Evolutionary conservation across 2,329 filamentous ascomycete species (phyloP), one percentile per base, ranked within the genome.

Genomic region (Tolypocladium guangdongense): DNA sequence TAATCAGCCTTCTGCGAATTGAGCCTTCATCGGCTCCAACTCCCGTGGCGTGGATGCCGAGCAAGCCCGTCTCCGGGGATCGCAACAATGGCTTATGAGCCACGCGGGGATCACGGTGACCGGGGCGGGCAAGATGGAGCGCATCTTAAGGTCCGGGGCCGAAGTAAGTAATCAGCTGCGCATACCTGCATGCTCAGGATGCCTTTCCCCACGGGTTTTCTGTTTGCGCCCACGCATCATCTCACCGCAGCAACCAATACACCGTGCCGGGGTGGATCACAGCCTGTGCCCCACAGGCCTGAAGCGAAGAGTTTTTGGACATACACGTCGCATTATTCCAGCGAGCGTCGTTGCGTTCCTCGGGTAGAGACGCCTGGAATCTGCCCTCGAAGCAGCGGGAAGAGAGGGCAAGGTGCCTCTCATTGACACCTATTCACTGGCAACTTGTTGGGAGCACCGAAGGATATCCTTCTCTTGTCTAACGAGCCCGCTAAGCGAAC

Each of bases 31-130:
- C 27, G 7, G 18, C 27, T 12, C 6, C 24, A 20, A 5, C 33
- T 39, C 51, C 27, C 45, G 14, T 12, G 33, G 46, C 48, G 43
- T 59, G 62, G 41, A 65, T 65, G 64, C 54, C 56, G 58, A 57
- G 54, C 53, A 33, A n/a, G n/a, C 43, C 49, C 36, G 27, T 30
- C 32, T 48, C 22, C n/a, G n/a, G 22, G n/a, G 12, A 38, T 39
- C 54, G 49, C 51, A 47, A 39, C 59, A 53, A 80, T 80, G 77
- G 73, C 77, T 62, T 79, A 78, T 64, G 76, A 79, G 71, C 73
- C 75, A 66, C 74, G 77, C 58, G 74, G 76, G 63, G 76, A 78
- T 59, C 70, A 74, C 60, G 72, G 70, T 55, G 72, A 71, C 47
- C 60, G 68, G 46, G 66, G 68, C 20, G 70, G 70, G 8, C 69